Evolutionary conservation across 208 protist genomes (phyloP).

Genomic region (Trypanosoma caninum): DNA sequence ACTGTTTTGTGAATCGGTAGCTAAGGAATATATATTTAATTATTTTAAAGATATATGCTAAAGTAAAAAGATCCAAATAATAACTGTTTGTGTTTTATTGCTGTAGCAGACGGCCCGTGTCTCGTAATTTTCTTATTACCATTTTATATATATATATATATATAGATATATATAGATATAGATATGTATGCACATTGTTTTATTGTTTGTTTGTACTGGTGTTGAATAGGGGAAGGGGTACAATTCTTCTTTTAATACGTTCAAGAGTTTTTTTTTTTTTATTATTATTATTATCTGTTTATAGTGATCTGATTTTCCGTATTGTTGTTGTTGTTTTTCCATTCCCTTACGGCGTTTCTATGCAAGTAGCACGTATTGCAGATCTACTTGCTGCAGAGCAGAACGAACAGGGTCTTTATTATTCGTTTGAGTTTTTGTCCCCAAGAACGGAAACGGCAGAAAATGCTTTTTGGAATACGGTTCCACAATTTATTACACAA

Average conservation of each 20-base stretch:
- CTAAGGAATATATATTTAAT: too few species aligned
- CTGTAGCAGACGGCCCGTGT: too few species aligned
- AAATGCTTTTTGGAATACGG: slow-evolving; percentile 71
- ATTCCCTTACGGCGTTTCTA: background rate
- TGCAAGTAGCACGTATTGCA: background rate
- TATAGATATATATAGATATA: background rate
- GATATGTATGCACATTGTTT: background rate
- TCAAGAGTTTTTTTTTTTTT: slow-evolving; percentile 13
- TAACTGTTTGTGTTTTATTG: too few species aligned
- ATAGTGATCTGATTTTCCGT: too few species aligned
- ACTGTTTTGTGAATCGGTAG: too few species aligned
- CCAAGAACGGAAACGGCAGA: slow-evolving; percentile 91
- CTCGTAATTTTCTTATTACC: background rate
- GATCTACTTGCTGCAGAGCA: background rate
- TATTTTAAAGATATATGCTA: too few species aligned
- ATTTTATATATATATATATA: background rate
- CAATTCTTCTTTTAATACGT: slow-evolving; percentile 9
- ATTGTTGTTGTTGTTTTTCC: too few species aligned
- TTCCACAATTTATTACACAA: slow-evolving; percentile 81
- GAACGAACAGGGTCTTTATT: background rate
- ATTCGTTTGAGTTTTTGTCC: slow-evolving; percentile 95
- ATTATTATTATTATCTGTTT: background rate
- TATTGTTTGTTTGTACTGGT: background rate
- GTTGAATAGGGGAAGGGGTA: background rate
- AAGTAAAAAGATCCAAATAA: background rate